Evolutionary conservation across 2,329 filamentous ascomycete species (phyloP).

Genomic region (Gaeumannomyces tritici): DNA sequence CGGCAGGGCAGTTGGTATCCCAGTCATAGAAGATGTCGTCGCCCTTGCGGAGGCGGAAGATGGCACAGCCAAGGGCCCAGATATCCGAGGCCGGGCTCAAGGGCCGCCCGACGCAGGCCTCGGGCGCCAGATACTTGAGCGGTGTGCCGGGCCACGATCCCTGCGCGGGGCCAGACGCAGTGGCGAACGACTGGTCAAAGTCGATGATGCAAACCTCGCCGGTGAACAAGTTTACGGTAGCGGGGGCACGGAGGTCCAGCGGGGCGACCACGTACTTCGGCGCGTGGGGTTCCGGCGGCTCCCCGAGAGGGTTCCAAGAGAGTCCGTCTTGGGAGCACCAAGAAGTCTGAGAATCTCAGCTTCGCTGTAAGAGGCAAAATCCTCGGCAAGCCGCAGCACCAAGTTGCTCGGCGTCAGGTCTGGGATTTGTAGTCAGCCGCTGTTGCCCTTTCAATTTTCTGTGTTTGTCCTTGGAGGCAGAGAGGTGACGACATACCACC

Average conservation of each 20-base stretch:
- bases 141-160: not conserved
- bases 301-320: slow-evolving; percentile 6
- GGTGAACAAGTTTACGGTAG: slow-evolving; percentile 7
- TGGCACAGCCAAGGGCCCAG: slow-evolving; percentile 11
- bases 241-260: slow-evolving; percentile 9
- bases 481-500: slow-evolving; percentile 9
- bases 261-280: slow-evolving; percentile 11
- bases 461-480: not conserved
- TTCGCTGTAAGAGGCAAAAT: slow-evolving; percentile 7
- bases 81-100: slow-evolving; percentile 11
- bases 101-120: slow-evolving; percentile 10
- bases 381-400: slow-evolving; percentile 7
- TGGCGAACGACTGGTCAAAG: slow-evolving; percentile 13
- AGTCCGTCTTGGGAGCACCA: slow-evolving; percentile 4
- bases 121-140: slow-evolving; percentile 10
- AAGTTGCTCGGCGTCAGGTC: slow-evolving; percentile 12
- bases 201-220: slow-evolving; percentile 12
- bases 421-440: not conserved
- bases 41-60: slow-evolving; percentile 10
- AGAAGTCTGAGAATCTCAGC: slow-evolving; percentile 5
- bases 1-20: slow-evolving; percentile 7
- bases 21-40: slow-evolving; percentile 10
- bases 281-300: slow-evolving; percentile 9
- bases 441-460: not conserved
- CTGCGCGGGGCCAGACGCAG: slow-evolving; percentile 4